Percentiles rank a stretch among this genome's conserved stretches.
Conservation (phyloP, 345 rosid species). For the Brassica nigra region DNA sequence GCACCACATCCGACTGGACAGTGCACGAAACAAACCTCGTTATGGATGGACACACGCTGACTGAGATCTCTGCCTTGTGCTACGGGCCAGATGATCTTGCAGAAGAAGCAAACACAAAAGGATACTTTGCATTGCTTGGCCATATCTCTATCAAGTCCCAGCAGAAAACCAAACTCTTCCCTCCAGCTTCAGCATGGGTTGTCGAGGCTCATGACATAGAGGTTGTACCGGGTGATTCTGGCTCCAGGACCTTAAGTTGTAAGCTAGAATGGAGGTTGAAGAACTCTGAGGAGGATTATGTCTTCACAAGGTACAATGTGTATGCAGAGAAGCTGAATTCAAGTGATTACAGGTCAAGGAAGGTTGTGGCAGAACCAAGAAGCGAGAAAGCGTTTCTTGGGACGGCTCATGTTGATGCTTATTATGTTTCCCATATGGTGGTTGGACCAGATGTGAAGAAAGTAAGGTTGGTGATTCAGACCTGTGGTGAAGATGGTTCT, state of each 20-base stretch:
- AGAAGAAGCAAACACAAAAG: conserved; percentile 27
- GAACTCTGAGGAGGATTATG: conserved; percentile 26
- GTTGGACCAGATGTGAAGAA: conserved; percentile 45
- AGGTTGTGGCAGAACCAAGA: conserved; percentile 27
- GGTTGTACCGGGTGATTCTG: conserved; percentile 43
- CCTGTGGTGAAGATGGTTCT: conserved; percentile 49
- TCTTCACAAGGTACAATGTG: conserved; percentile 56
- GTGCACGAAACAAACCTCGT: conserved; percentile 48
- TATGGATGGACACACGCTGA: conserved; percentile 51
- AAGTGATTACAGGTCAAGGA: conserved; percentile 14
- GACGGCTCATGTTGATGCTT: conserved; percentile 56
- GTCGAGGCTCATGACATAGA: conserved; percentile 48
- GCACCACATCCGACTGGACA: conserved; percentile 49
- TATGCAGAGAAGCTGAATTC: conserved; percentile 47
- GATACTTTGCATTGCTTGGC: conserved; percentile 67
- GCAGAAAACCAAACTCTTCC: conserved; percentile 46
- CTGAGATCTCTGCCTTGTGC: conserved; percentile 64
- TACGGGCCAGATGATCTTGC: conserved; percentile 41
- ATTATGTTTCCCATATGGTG: conserved; percentile 54
- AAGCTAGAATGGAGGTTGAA: conserved; percentile 60
- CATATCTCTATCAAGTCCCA: conserved; percentile 44
- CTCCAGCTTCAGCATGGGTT: conserved; percentile 58
- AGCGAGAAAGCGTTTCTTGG: conserved; percentile 51
- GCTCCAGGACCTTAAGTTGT: conserved; percentile 47
- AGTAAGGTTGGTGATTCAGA: conserved; percentile 62